Evolutionary conservation across 306 rosid species (phyloP).

Genomic region (Quillaja saponaria): DNA sequence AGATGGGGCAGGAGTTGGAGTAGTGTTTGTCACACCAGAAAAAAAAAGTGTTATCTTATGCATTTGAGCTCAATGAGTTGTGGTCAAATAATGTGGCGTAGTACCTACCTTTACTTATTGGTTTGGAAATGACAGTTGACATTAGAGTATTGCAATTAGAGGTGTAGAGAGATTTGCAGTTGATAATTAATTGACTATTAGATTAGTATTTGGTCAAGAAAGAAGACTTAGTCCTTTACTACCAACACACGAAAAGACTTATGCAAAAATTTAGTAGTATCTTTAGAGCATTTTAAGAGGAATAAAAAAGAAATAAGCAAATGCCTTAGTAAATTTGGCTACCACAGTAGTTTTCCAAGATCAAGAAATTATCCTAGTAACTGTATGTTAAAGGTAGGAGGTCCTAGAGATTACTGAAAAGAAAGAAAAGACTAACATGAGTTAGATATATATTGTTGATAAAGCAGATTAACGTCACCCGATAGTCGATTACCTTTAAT

Average conservation of each 20-base stretch:
- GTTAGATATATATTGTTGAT: background rate
- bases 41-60: too few relatives aligned
- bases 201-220: too few relatives aligned
- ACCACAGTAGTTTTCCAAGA: too few relatives aligned
- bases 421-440: background rate
- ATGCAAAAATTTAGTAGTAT: too few relatives aligned
- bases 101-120: background rate
- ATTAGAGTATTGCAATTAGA: background rate
- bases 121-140: too few relatives aligned
- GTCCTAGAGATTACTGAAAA: background rate
- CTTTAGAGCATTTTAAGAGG: background rate
- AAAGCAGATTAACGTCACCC: background rate
- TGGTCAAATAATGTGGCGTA: background rate
- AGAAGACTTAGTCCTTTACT: too few relatives aligned
- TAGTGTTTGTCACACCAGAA: background rate
- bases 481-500: background rate
- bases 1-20: background rate
- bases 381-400: background rate
- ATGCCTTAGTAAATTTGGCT: too few relatives aligned
- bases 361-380: background rate
- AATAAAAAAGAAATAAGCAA: too few relatives aligned
- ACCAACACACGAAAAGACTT: too few relatives aligned
- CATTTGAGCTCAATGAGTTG: background rate
- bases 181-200: too few relatives aligned
- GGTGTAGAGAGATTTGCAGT: too few relatives aligned